Evolutionary conservation across 2,329 filamentous ascomycete species (phyloP).

Genomic region (Nemania bipapillata): DNA sequence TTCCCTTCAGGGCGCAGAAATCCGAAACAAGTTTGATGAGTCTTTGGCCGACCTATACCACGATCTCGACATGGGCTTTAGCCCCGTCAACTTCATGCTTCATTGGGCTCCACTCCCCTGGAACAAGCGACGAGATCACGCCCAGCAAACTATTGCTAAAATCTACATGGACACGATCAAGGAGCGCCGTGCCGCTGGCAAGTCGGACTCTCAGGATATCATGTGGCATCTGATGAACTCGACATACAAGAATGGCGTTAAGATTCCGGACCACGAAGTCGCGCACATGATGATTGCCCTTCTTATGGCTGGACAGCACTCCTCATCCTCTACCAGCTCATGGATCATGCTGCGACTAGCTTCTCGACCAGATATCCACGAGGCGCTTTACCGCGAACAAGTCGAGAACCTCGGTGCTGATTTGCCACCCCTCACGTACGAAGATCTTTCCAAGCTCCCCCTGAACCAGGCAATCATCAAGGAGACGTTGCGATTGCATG

Average conservation of each 20-base stretch:
- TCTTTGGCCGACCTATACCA: constrained; percentile 85
- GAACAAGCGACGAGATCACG: constrained; percentile 82
- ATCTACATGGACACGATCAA: constrained; percentile 85
- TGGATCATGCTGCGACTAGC: constrained; percentile 89
- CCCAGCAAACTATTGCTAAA: constrained; percentile 81
- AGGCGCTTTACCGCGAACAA: constrained; percentile 87
- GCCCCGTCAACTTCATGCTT: constrained; percentile 87
- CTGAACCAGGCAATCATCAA: constrained; percentile 87
- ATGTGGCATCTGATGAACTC: constrained; percentile 91
- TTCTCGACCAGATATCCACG: constrained; percentile 77
- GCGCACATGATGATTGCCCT: constrained; percentile 95
- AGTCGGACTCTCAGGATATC: constrained; percentile 75
- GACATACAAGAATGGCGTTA: constrained; percentile 82
- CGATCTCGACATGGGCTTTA: constrained; percentile 90
- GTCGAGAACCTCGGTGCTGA: constrained; percentile 76
- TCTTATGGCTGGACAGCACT: constrained; percentile 92
- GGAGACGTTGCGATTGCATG: constrained; percentile 89
- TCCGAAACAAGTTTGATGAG: constrained; percentile 82
- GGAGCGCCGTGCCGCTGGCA: constrained; percentile 68
- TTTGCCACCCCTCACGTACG: constrained; percentile 78
- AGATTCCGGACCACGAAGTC: constrained; percentile 83
- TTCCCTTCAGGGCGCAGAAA: constrained; percentile 83
- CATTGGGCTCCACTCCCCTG: constrained; percentile 90
- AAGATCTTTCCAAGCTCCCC: constrained; percentile 79
- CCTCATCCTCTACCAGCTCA: constrained; percentile 81